Conservation (phyloP, 2,329 filamentous ascomycete genomes). For the Podosphaera xanthii region DNA sequence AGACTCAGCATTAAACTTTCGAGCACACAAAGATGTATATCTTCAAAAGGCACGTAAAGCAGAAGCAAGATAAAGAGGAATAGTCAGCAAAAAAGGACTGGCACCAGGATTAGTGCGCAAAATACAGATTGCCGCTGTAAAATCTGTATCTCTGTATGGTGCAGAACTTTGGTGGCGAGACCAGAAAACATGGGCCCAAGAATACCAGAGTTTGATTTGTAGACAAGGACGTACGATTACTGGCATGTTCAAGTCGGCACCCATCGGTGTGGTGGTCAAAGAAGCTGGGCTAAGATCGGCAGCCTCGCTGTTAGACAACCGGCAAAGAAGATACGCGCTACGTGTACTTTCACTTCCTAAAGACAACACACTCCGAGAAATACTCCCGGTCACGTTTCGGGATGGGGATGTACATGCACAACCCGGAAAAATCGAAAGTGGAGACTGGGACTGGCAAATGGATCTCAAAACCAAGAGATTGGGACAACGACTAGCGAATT, state of each 20-base stretch:
- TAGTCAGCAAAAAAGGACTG: no score
- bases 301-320: no score
- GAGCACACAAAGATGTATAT: neutral
- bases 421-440: conserved; percentile 8
- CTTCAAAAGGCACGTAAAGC: neutral
- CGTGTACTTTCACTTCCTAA: no score
- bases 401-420: neutral
- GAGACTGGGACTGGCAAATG: neutral
- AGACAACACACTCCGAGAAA: neutral
- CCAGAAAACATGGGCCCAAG: neutral
- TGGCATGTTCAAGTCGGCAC: neutral
- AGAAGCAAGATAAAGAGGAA: neutral
- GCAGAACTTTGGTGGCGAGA: neutral
- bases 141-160: neutral
- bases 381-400: neutral
- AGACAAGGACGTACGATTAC: neutral
- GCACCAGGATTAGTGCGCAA: neutral
- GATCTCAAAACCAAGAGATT: neutral
- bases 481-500: neutral
- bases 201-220: neutral
- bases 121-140: neutral
- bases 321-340: no score
- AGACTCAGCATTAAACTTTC: neutral
- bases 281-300: neutral
- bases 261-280: neutral